Base-by-base conservation (phyloP, 2,329 filamentous ascomycete genomes). In the Corynespora cassiicola region DNA sequence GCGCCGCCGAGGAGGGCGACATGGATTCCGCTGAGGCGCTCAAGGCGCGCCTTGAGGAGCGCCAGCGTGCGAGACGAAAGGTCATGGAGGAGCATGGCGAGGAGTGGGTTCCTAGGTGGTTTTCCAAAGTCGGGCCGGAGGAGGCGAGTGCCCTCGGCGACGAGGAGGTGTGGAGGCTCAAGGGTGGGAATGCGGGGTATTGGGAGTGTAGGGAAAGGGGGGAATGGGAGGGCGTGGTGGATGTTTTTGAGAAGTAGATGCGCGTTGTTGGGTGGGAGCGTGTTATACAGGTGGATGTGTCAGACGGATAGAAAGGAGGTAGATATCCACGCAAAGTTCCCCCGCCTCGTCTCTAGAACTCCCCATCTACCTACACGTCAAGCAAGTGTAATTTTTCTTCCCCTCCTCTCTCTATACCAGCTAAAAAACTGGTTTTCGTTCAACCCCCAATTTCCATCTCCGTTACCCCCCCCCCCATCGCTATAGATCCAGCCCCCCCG, bases 41-140 rank as follows among this genome's bases (percentile, higher is more conserved):
- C 61, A 99, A 99, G 72, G 83, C 86, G 6, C 78, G 77, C 51
- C 77, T 99, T 4, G 94, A 99, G 63, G 92, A 97, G 70, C 80
- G 80, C 8, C 94, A 99, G 74, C 79, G 94, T 20, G 76, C 76
- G 11, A 77, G 94, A 30, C 77, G 94, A 35, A 82, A 83, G 50
- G 82, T 85, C 7, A 74, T 92, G 72, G 94, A 97, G 65, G 84
- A 84, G 31, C 76, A 76, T 4, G 89, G 88, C 1, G 84, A 90
- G 57, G 70, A 75, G 41, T 85, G 91, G 78, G 79, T 74, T 53
- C 88, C 94, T 5, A 79, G 81, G 52, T 99, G 92, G 90, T 99
- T 99, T 64, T 80, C 84, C 35, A 85, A 80, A 69, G 83, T 87
- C 7, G 62, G 49, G 4, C 52, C 54, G 7, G 57, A 59, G 8